Base-by-base conservation (phyloP, 2,329 filamentous ascomycete species). In the Aureobasidium musti region DNA sequence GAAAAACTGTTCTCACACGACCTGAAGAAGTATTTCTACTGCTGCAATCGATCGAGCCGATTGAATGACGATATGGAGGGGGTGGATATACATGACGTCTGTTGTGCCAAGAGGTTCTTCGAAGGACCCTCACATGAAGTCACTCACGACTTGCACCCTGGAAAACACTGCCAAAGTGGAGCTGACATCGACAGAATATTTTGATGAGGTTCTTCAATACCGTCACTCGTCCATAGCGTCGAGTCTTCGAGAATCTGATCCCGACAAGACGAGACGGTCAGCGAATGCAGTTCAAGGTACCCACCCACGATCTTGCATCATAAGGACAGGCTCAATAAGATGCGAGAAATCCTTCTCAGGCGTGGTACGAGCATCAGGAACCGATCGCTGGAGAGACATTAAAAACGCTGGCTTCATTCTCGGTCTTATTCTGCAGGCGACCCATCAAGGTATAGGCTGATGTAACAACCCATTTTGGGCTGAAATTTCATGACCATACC, bases 1-100 rank as follows among this genome's bases (percentile, higher is more conserved):
- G 33, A 35, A 54, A 45, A 64, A 35, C 35, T 23, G 47, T 5
- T 5, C 23, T 54, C 13, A 43, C 26, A 37, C 49, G 61, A 64
- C 33, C 13, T 54, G 47, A 64, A 64, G 61, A 49, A 64, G 57
- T 64, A 64, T 49, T 49, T 53, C 47, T 53, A 49, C 57, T 61
- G 57, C 57, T 54, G 61, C 49, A 43, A 53, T 64, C 61, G 61
- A 64, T 53, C 61, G 49, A 64, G 26, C 17, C 13, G 49, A 61
- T 63, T 37, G 28, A n/a, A 50, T 45, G 11, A 43, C 26, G 54
- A 59, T 52, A 52, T 52, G 26, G 49, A 52, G 49, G 54, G 54
- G 54, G 17, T 28, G 41, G 26, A 28, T 26, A 35, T 64, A 21
- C 35, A 39, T 41, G 60, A 47, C 60, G 39, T 50, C 30, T 60